Evolutionary conservation across 306 rosid genomes (phyloP), one percentile per base, ranked within the genome.

Genomic region (Casuarina equisetifolia): DNA sequence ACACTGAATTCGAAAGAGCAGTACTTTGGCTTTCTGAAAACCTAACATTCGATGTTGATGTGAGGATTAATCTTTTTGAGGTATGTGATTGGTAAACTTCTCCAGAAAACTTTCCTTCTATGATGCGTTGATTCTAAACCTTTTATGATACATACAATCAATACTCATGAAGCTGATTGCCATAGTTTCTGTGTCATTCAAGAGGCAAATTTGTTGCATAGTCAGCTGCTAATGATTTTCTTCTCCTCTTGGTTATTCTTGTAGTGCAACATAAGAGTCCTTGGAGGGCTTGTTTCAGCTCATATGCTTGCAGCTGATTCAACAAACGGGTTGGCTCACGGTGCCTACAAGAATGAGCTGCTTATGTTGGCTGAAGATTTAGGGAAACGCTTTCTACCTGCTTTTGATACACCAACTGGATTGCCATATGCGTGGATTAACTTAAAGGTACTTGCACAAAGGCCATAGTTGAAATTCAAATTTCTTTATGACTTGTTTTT

Each of bases 381-480:
- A 74, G 98, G 97, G 78, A 89, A 85, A 55, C 96, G 97, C 64
- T 86, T 95, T 59, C 76, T 95, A 74, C 92, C 97, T 10, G 98
- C 98, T 61, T 95, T 95, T 77, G 69, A 83, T 80, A 91, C 98
- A 0, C 88, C 98, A 39, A 92, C 98, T n/a, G 98, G 98, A 76
- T 81, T 95, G 89, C 98, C 97, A 3, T 95, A 91, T 86, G 98
- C 96, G 17, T 95, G 98, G 98, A 86, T 95, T 80, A 92, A 95
- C 89, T 89, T 91, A 69, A 95, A 91, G 98, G 98, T 95, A 87
- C 35, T 15, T 25, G 46, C 72, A 73, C 35, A 70, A 53, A 36
- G 48, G 68, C 76, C 17, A 25, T 42, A 16, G 42, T 70, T 48
- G 49, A 75, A 67, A 62, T 69, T 62, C 49, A 20, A 3, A 54